phyloP scores from a whole-genome alignment of 345 rosid genomes.

The Hirschfeldia incana region DNA sequence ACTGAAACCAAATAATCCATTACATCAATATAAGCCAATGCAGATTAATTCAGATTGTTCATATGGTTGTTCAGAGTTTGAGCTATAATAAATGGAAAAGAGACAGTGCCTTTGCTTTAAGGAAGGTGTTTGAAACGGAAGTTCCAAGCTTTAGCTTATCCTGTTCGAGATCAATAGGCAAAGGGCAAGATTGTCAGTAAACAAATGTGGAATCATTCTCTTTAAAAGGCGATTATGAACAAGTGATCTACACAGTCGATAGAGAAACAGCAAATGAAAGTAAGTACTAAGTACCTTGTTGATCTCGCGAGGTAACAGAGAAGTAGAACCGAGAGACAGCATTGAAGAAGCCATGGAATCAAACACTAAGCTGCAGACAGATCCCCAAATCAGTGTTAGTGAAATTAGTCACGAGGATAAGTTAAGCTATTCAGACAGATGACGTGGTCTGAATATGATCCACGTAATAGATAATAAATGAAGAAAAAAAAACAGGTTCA shows the following conservation, averaged over 20 bases:
- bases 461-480: slow-evolving; percentile 1
- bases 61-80: background rate
- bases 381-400: slow-evolving; percentile 26
- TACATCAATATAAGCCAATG: slow-evolving; percentile 9
- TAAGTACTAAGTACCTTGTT: slow-evolving; percentile 80
- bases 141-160: slow-evolving; percentile 63
- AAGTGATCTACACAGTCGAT: background rate
- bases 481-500: background rate
- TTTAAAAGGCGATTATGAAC: background rate
- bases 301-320: slow-evolving; percentile 50
- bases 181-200: background rate
- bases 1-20: slow-evolving; percentile 48
- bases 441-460: slow-evolving; percentile 5
- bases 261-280: background rate
- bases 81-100: too few species aligned
- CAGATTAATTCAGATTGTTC: background rate
- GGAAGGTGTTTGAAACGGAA: slow-evolving; percentile 42
- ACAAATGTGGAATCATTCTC: background rate
- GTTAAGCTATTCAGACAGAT: slow-evolving; percentile 3
- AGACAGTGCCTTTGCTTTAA: slow-evolving; percentile 53
- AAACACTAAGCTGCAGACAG: slow-evolving; percentile 13
- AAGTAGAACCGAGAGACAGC: slow-evolving; percentile 58
- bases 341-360: slow-evolving; percentile 59
- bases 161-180: slow-evolving; percentile 37
- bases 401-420: slow-evolving; percentile 1